phyloP scores from a whole-genome alignment of 148 eudicot genomes.

The Pouteria glomerata region DNA sequence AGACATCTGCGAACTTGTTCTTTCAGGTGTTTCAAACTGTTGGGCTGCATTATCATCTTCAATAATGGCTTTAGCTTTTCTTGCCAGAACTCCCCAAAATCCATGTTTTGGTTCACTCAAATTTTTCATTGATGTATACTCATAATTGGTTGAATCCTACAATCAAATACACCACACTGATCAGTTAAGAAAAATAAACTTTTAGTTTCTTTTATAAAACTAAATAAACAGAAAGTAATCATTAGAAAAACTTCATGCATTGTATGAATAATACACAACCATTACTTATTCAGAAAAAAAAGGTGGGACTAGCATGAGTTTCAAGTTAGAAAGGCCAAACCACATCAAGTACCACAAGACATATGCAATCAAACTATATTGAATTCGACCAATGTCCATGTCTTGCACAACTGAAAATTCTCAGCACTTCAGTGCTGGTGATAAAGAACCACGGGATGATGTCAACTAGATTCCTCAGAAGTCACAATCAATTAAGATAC shows the following conservation, averaged over 20 bases:
- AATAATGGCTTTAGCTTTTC: constrained; percentile 62
- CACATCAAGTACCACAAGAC: not conserved
- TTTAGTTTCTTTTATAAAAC: not conserved
- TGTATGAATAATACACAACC: not conserved
- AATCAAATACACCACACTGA: constrained; percentile 2
- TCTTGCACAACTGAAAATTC: not conserved
- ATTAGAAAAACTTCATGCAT: not conserved
- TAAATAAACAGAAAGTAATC: not conserved
- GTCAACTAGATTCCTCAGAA: not conserved
- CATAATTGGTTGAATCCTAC: constrained; percentile 28
- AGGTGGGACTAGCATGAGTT: not conserved
- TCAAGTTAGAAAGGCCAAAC: not conserved
- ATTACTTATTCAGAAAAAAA: not conserved
- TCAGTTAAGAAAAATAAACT: constrained; percentile 1
- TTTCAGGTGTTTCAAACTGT: constrained; percentile 21
- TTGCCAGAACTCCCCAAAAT: constrained; percentile 63
- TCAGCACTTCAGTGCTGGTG: not conserved
- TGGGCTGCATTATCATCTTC: constrained; percentile 48
- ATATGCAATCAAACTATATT: not conserved
- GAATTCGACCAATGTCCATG: not conserved
- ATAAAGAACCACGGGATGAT: not conserved
- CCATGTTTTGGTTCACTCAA: constrained; percentile 46
- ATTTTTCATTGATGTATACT: constrained; percentile 35
- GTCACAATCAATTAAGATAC: not conserved
- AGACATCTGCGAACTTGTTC: constrained; percentile 20